These are phyloP conservation scores for Suillus cothurnatus DNA, from an alignment of 768 basidiomycete species.

Conservation along the genomic window DNA sequence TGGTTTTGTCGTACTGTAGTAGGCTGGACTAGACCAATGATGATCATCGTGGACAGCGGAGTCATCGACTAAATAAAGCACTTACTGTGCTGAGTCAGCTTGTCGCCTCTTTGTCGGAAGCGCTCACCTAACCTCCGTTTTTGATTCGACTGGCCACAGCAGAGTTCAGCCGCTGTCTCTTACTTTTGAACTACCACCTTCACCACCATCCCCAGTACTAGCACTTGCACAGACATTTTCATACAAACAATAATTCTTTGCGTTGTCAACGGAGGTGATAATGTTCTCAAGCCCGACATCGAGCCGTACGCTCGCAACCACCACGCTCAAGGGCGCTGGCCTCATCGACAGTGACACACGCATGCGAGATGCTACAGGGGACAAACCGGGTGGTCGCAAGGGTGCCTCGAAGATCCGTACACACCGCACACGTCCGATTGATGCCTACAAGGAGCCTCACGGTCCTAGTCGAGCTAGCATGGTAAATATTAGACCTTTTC, in stretches of 20 bases:
- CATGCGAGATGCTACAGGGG: constrained; percentile 69
- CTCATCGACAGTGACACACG: constrained; percentile 75
- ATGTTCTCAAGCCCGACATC: constrained; percentile 68
- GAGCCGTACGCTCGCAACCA: constrained; percentile 58
- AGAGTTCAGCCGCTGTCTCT: constrained; percentile 5
- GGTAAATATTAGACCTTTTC: constrained; percentile 65
- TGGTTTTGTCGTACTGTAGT: background rate
- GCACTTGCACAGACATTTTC: background rate
- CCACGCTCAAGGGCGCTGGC: constrained; percentile 68
- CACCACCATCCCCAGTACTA: background rate
- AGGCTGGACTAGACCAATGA: background rate
- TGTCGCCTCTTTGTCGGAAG: constrained; percentile 9
- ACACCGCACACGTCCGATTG: constrained; percentile 62
- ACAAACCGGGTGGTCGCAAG: constrained; percentile 74
- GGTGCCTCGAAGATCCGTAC: constrained; percentile 60
- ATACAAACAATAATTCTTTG: background rate
- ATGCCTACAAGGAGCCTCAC: constrained; percentile 53
- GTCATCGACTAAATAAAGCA: background rate
- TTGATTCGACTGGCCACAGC: constrained; percentile 14
- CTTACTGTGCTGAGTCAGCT: constrained; percentile 3
- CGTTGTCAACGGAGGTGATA: constrained; percentile 5
- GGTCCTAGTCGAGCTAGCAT: constrained; percentile 51
- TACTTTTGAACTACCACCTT: constrained; percentile 19
- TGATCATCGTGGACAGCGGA: background rate
- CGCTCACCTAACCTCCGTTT: constrained; percentile 22